Conservation (phyloP, 139 green algal genomes). For the Auxenochlorella pyrenoidosa region DNA sequence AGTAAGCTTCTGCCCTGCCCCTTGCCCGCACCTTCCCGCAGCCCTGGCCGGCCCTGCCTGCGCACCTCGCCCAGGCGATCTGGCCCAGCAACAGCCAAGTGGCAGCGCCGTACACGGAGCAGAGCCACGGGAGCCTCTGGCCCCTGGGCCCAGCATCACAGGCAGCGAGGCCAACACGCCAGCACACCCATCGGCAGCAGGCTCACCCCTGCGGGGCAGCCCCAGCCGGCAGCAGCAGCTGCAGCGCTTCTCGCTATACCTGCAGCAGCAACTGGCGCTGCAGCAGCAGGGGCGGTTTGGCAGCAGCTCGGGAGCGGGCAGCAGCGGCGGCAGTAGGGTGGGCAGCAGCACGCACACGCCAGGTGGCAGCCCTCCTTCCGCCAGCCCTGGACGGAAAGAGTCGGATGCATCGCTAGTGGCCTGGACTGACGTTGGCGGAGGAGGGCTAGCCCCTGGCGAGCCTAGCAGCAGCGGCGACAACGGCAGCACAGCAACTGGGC, state of each 20-base stretch:
- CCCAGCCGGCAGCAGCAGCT: background rate
- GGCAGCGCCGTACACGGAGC: background rate
- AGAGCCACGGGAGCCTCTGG: background rate
- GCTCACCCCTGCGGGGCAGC: background rate
- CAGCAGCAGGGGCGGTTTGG: slow-evolving; percentile 16
- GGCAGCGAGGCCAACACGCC: slow-evolving; percentile 27
- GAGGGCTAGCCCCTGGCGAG: background rate
- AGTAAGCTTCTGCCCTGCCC: background rate
- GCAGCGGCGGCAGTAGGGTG: background rate
- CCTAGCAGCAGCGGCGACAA: background rate
- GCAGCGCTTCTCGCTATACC: background rate
- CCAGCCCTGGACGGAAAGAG: background rate
- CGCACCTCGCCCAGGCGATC: background rate
- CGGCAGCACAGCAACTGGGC: background rate
- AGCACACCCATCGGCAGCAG: background rate
- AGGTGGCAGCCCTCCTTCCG: background rate
- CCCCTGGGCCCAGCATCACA: background rate
- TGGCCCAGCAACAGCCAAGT: background rate
- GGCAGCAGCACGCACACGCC: background rate
- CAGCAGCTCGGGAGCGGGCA: background rate
- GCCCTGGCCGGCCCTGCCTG: background rate
- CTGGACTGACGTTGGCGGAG: background rate
- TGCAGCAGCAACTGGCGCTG: slow-evolving; percentile 6
- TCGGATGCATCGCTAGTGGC: background rate
- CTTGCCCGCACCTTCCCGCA: background rate